These are phyloP conservation scores for Vicia sativa DNA, from an alignment of 306 rosid species.

Conservation along the genomic window DNA sequence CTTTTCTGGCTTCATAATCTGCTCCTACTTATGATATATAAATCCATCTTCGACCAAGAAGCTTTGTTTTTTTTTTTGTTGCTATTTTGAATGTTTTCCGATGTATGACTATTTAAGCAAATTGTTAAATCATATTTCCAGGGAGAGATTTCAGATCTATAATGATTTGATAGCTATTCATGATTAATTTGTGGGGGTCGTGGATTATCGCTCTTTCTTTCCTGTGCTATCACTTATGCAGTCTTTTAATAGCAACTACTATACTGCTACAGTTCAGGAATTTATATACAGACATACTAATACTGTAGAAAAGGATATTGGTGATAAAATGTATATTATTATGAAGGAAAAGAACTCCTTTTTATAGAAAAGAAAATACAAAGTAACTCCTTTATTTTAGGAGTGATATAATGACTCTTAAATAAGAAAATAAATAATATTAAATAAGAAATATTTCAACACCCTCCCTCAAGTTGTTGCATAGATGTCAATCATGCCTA, in stretches of 20 bases:
- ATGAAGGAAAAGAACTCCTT: too few relatives aligned
- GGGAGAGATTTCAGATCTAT: slow-evolving; percentile 2
- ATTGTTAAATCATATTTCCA: slow-evolving; percentile 21
- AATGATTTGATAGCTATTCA: slow-evolving; percentile 13
- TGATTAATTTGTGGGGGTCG: slow-evolving; percentile 18
- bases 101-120: slow-evolving; percentile 10
- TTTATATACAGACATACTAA: slow-evolving; percentile 28
- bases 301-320: too few relatives aligned
- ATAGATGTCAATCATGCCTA: too few relatives aligned
- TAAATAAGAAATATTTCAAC: too few relatives aligned
- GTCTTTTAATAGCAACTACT: slow-evolving; percentile 11
- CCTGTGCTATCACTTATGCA: neutral
- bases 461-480: too few relatives aligned
- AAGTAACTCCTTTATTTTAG: too few relatives aligned
- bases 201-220: neutral
- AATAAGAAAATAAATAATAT: too few relatives aligned
- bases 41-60: slow-evolving; percentile 9
- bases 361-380: too few relatives aligned
- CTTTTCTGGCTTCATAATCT: slow-evolving; percentile 10
- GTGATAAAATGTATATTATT: too few relatives aligned
- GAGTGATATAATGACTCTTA: too few relatives aligned
- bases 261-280: slow-evolving; percentile 32
- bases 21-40: neutral
- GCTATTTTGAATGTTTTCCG: slow-evolving; percentile 27
- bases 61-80: slow-evolving; percentile 33